Percentiles rank a stretch among this genome's conserved stretches.
phyloP scores from a whole-genome alignment of 345 rosid species.

The Abelmoschus esculentus region DNA sequence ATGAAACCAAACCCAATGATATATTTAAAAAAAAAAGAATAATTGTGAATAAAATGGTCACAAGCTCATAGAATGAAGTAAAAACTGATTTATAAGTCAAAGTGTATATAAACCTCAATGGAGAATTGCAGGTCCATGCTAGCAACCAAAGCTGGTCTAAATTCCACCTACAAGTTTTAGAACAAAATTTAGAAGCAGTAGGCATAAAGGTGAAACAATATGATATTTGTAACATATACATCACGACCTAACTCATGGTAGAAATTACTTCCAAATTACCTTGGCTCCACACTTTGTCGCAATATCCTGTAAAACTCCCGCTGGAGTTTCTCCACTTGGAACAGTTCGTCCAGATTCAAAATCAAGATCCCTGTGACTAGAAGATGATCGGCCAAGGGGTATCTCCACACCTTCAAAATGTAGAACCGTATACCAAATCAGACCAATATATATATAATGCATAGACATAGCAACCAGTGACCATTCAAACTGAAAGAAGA shows the following conservation, averaged over 20 bases:
- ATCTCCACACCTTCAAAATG: conserved; percentile 52
- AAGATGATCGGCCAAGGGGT: conserved; percentile 45
- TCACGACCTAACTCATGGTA: not conserved
- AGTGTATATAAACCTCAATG: conserved; percentile 53
- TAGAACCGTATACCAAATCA: conserved; percentile 12
- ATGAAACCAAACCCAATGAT: not conserved
- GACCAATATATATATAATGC: not conserved
- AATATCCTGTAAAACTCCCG: conserved; percentile 57
- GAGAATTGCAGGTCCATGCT: conserved; percentile 70
- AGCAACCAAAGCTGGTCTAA: conserved; percentile 53
- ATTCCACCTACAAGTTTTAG: conserved; percentile 64
- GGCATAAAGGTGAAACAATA: conserved; percentile 4
- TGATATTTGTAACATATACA: conserved; percentile 1
- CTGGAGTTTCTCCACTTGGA: conserved; percentile 51
- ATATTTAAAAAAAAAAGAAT: not conserved
- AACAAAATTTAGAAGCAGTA: conserved; percentile 4
- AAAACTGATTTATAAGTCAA: conserved; percentile 11
- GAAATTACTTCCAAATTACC: conserved; percentile 34
- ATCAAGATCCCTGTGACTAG: conserved; percentile 59
- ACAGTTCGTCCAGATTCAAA: conserved; percentile 52
- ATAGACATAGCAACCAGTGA: not conserved
- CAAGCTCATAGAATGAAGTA: not conserved
- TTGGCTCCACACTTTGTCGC: conserved; percentile 80
- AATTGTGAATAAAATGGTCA: not conserved
- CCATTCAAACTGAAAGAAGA: conserved; percentile 1